These are phyloP conservation scores for Fusarium sp. DNA, from an alignment of 2,329 filamentous ascomycete genomes.

Conservation along the genomic window DNA sequence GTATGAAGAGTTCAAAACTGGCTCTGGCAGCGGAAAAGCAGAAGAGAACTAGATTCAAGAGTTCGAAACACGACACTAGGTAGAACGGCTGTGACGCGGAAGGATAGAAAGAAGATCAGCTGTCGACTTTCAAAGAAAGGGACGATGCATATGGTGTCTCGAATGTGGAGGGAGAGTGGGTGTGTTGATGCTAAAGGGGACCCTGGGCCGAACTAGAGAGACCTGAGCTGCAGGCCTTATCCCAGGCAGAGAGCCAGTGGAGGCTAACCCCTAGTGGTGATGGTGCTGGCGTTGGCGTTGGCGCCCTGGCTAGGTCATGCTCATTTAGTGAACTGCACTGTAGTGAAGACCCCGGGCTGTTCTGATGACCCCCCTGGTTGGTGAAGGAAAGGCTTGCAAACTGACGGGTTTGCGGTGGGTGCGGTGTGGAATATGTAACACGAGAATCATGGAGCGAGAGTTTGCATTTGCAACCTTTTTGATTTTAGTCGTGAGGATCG, in stretches of 20 bases:
- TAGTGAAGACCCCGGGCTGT: slow-evolving; percentile 23
- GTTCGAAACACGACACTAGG: slow-evolving; percentile 38
- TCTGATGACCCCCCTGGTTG: slow-evolving; percentile 29
- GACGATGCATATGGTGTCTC: slow-evolving; percentile 53
- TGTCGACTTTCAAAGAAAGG: slow-evolving; percentile 42
- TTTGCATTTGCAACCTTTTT: slow-evolving; percentile 15
- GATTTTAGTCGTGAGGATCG: slow-evolving; percentile 3
- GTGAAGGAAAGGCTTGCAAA: slow-evolving; percentile 33
- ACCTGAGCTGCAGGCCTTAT: slow-evolving; percentile 36
- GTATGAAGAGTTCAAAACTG: neutral
- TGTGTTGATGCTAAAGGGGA: slow-evolving; percentile 45
- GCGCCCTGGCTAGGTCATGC: slow-evolving; percentile 16
- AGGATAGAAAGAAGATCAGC: slow-evolving; percentile 44
- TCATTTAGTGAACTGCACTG: slow-evolving; percentile 17
- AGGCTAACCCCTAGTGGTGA: slow-evolving; percentile 25
- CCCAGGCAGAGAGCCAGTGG: slow-evolving; percentile 8
- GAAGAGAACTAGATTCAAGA: slow-evolving; percentile 12
- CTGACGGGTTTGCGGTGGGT: slow-evolving; percentile 46
- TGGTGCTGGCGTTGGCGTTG: slow-evolving; percentile 18
- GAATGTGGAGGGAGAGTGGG: slow-evolving; percentile 48
- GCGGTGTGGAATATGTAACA: slow-evolving; percentile 46
- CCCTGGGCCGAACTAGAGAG: slow-evolving; percentile 39
- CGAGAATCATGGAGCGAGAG: slow-evolving; percentile 20
- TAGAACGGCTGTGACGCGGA: slow-evolving; percentile 41
- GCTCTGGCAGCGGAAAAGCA: slow-evolving; percentile 1